phyloP scores from a whole-genome alignment of 1,284 basidiomycete species.

The Agroathelia rolfsii region DNA sequence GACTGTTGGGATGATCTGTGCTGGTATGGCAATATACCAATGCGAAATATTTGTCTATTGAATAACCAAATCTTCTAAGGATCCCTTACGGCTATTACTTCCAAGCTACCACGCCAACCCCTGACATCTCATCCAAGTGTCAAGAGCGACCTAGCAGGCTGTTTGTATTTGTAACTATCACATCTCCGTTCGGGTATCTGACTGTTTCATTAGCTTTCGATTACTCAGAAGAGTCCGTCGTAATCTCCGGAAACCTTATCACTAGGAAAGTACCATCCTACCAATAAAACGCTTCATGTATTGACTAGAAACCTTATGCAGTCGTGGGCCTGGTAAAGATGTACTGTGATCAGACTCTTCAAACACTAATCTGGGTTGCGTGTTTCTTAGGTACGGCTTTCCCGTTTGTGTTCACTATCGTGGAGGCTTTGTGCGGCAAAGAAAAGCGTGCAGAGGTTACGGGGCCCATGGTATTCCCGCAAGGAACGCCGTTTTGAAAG shows the following conservation, averaged over 20 bases:
- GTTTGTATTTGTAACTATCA: constrained; percentile 26
- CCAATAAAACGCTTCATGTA: constrained; percentile 2
- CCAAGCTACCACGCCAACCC: constrained; percentile 51
- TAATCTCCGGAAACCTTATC: constrained; percentile 64
- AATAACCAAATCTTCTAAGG: constrained; percentile 28
- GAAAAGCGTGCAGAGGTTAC: constrained; percentile 60
- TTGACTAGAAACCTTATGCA: constrained; percentile 16
- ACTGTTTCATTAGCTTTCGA: constrained; percentile 68
- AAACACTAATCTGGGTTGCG: constrained; percentile 1
- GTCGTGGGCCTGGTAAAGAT: constrained; percentile 65
- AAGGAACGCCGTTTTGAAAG: constrained; percentile 34
- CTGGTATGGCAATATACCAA: constrained; percentile 36
- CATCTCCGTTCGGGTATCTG: too few relatives aligned
- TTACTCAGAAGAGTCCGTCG: constrained; percentile 73
- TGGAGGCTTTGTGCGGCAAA: constrained; percentile 58
- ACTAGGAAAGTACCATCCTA: constrained; percentile 45
- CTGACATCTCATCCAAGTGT: constrained; percentile 80
- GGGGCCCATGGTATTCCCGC: constrained; percentile 73
- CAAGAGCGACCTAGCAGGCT: constrained; percentile 45
- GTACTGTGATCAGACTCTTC: not conserved
- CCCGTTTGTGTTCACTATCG: constrained; percentile 64
- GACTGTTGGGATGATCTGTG: constrained; percentile 76
- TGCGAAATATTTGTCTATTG: not conserved
- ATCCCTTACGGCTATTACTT: constrained; percentile 56
- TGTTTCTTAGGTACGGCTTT: constrained; percentile 55